phyloP scores from a whole-genome alignment of 2,329 filamentous ascomycete species.

The Claviceps sp. region DNA sequence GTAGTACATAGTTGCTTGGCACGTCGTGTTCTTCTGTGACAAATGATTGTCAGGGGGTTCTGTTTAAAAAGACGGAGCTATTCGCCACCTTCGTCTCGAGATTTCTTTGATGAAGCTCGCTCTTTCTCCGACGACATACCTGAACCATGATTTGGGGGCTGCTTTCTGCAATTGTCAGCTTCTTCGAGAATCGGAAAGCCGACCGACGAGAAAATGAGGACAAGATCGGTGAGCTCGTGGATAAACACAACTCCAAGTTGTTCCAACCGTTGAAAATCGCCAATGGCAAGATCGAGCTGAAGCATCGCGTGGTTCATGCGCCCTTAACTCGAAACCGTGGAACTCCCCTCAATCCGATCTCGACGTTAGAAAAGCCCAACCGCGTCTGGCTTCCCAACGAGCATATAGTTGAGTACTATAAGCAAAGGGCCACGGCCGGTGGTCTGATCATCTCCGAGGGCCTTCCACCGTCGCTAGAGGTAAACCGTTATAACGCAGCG shows the following conservation, averaged over 20 bases:
- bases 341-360: slow-evolving; percentile 26
- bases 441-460: slow-evolving; percentile 31
- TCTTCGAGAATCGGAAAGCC: background rate
- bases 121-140: too few relatives aligned
- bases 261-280: slow-evolving; percentile 22
- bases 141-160: too few relatives aligned
- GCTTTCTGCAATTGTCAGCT: background rate
- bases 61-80: background rate
- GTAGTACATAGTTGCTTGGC: background rate
- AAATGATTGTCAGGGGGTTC: background rate
- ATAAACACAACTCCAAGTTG: slow-evolving; percentile 11
- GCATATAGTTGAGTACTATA: slow-evolving; percentile 28
- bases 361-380: slow-evolving; percentile 31
- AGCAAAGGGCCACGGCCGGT: slow-evolving; percentile 26
- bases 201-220: background rate
- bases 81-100: background rate
- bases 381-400: slow-evolving; percentile 34
- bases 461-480: slow-evolving; percentile 32
- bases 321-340: slow-evolving; percentile 41
- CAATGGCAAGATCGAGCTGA: slow-evolving; percentile 31
- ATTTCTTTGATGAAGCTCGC: too few relatives aligned
- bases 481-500: slow-evolving; percentile 1
- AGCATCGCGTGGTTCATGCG: slow-evolving; percentile 37
- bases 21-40: background rate
- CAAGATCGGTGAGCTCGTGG: slow-evolving; percentile 6